Evolutionary conservation across 2,329 filamentous ascomycete genomes (phyloP).

Genomic region (Epichloe baconii): DNA sequence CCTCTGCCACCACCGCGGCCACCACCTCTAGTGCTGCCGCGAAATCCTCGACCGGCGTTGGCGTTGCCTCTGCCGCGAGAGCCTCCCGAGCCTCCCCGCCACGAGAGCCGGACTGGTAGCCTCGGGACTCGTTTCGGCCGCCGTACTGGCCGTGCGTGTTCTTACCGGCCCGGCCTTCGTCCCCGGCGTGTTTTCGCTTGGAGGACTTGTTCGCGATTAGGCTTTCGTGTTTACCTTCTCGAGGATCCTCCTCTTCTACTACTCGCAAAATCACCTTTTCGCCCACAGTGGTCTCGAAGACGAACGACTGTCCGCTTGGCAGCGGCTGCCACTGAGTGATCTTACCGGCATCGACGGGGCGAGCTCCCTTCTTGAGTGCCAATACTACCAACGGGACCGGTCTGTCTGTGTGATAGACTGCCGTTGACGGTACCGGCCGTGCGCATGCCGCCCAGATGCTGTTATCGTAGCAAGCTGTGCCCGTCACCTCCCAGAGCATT

Average conservation of each 20-base stretch:
- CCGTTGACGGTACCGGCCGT: conserved; percentile 53
- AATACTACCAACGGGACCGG: conserved; percentile 68
- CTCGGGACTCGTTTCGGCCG: conserved; percentile 28
- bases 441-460: conserved; percentile 80
- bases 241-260: conserved; percentile 59
- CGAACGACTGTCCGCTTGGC: conserved; percentile 53
- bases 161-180: conserved; percentile 28
- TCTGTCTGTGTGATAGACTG: conserved; percentile 67
- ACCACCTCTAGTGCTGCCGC: conserved; percentile 28
- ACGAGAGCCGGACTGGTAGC: conserved; percentile 23
- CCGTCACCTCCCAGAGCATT: conserved; percentile 72
- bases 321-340: conserved; percentile 79
- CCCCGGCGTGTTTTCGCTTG: conserved; percentile 44
- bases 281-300: conserved; percentile 71
- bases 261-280: conserved; percentile 78
- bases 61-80: conserved; percentile 20
- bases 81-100: conserved; percentile 23
- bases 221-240: conserved; percentile 51
- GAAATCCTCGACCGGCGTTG: conserved; percentile 21
- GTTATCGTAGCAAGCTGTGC: conserved; percentile 61
- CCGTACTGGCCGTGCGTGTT: conserved; percentile 20
- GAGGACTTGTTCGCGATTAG: conserved; percentile 45
- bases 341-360: conserved; percentile 65
- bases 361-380: conserved; percentile 60
- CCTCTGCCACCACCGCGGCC: conserved; percentile 27